Evolutionary conservation across 2,329 filamentous ascomycete genomes (phyloP), one percentile per base, ranked within the genome.

Genomic region (Aspergillus aculeatinus): DNA sequence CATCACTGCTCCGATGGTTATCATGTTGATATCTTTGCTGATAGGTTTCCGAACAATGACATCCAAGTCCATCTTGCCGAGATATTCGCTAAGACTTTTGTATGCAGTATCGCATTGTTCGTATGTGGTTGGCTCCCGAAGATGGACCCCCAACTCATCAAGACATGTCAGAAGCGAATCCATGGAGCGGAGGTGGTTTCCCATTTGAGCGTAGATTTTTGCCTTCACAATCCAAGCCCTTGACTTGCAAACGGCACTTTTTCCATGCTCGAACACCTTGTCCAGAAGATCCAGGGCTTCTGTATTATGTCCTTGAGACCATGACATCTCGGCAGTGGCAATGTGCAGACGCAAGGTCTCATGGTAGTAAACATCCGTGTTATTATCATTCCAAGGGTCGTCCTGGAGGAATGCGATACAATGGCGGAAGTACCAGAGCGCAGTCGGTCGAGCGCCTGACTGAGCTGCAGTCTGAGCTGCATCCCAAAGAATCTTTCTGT

Each of bases 221-320:
- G 91, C 92, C 71, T 92, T 88, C 39, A 97, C 80, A 47, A 96
- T 89, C 79, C 89, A 96, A 0, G 91, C 91, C 9, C 90, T 88
- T 1, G 91, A 90, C 77, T 91, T 95, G 74, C 96, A 92, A 5
- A 90, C 83, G 0, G 90, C 79, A 19, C 87, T 87, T 65, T 84
- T 87, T 0, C 90, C 91, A 67, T 90, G 84, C 33, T 78, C 74
- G 67, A 95, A 90, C 5, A 96, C 85, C 2, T 84, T 85, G 23
- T 85, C 77, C 12, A 96, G 83, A n/a, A 94, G 77, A 29, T 82
- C 79, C 48, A 88, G 83, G 23, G 91, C 90, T 55, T 88, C 83
- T 1, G 83, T 79, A 60, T 88, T 85, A 64, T 92, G 85, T 4
- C 87, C 87, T 80, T 93, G 89, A 69, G 90, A 92, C 69, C 92